Conservation (phyloP, 2,329 filamentous ascomycete genomes). For the Verticillium nubilum region DNA sequence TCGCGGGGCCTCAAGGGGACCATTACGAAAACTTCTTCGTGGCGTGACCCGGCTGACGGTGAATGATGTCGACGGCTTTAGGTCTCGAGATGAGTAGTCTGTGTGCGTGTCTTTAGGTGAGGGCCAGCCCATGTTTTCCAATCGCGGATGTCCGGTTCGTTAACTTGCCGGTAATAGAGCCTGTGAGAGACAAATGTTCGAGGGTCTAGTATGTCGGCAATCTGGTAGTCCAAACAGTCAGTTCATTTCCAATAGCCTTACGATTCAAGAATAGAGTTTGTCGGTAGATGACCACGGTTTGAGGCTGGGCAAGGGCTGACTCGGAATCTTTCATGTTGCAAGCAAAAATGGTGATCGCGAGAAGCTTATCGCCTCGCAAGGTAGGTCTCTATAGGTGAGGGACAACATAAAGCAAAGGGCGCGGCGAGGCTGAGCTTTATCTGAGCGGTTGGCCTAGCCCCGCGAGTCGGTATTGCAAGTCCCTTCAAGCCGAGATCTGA, state of each 20-base stretch:
- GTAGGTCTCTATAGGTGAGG: neutral
- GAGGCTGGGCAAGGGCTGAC: neutral
- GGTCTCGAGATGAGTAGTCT: neutral
- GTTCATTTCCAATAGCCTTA: neutral
- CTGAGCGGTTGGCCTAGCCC: neutral
- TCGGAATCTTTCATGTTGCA: neutral
- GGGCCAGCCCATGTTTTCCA: neutral
- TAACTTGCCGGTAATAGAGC: neutral
- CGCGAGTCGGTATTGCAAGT: neutral
- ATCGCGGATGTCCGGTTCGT: neutral
- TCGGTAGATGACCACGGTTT: neutral
- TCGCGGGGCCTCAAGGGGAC: neutral
- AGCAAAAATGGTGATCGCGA: neutral
- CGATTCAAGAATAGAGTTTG: neutral
- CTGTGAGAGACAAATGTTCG: neutral
- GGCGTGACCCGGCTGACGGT: no score
- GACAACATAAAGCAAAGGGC: neutral
- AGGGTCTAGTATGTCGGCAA: neutral
- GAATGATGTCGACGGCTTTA: neutral
- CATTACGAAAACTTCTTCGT: neutral
- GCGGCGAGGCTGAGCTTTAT: neutral
- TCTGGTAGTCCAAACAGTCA: neutral
- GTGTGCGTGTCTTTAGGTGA: neutral
- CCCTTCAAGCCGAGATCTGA: neutral
- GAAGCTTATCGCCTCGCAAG: neutral